These are phyloP conservation scores for Candida patagonica DNA, from an alignment of 805 yeast genomes.

Conservation along the genomic window DNA sequence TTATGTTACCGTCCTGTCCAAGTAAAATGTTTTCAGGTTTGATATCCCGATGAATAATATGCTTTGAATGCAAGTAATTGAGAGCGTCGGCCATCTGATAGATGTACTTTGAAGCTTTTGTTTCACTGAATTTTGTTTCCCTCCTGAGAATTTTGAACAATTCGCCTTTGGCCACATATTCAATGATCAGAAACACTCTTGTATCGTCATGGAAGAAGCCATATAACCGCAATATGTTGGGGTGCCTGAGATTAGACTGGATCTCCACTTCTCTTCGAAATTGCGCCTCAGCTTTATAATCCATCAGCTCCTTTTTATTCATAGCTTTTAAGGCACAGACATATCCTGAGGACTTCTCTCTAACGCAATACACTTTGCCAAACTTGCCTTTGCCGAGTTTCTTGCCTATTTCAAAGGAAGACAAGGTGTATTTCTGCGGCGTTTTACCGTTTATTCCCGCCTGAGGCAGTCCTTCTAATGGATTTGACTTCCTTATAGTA, in stretches of 20 bases:
- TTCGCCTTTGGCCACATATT: constrained; percentile 81
- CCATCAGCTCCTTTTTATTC: constrained; percentile 71
- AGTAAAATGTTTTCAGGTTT: constrained; percentile 89
- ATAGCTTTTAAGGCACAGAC: constrained; percentile 87
- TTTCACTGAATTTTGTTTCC: constrained; percentile 62
- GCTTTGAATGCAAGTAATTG: constrained; percentile 63
- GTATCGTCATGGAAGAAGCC: constrained; percentile 78
- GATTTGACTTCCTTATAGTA: constrained; percentile 14
- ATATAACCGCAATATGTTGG: constrained; percentile 68
- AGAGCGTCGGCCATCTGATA: constrained; percentile 79
- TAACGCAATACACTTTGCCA: constrained; percentile 86
- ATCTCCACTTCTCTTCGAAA: constrained; percentile 87
- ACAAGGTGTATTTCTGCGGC: constrained; percentile 30
- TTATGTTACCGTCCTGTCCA: constrained; percentile 65
- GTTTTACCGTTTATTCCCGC: constrained; percentile 1
- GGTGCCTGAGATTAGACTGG: constrained; percentile 67
- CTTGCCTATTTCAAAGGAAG: constrained; percentile 79
- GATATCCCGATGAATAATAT: constrained; percentile 83
- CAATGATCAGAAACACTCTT: constrained; percentile 75
- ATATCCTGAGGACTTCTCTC: constrained; percentile 64
- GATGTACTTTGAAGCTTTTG: constrained; percentile 57
- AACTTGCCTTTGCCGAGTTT: constrained; percentile 88
- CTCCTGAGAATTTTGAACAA: constrained; percentile 62
- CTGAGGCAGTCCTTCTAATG: constrained; percentile 14
- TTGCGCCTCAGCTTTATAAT: constrained; percentile 72